These are phyloP conservation scores for Talaromyces sp. DNA, from an alignment of 2,329 filamentous ascomycete species.

Conservation along the genomic window DNA sequence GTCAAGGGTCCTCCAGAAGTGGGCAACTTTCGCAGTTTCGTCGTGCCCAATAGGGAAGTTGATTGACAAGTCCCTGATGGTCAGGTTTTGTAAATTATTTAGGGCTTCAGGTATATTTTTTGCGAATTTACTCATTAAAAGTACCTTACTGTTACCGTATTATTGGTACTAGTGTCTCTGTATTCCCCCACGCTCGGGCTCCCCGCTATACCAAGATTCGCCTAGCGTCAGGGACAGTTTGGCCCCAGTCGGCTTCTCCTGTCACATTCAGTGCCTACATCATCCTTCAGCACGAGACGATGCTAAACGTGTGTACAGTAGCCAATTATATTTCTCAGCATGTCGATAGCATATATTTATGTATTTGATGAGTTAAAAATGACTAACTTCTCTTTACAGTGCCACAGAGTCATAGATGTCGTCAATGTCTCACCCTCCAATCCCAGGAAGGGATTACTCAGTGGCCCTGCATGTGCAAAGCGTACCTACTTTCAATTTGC, in stretches of 20 bases:
- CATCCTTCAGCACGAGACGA: neutral
- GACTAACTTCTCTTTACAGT: neutral
- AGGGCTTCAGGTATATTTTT: neutral
- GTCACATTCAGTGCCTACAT: neutral
- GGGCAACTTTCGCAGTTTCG: constrained; percentile 11
- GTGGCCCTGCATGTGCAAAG: neutral
- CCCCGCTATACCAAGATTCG: constrained; percentile 6
- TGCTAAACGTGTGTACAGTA: neutral
- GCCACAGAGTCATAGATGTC: neutral
- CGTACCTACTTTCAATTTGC: neutral
- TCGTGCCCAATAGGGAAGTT: constrained; percentile 6
- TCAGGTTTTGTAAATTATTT: neutral
- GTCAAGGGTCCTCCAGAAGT: constrained; percentile 3
- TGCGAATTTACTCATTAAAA: neutral
- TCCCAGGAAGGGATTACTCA: neutral
- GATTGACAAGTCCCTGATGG: constrained; percentile 1
- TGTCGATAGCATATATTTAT: neutral
- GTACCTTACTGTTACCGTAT: constrained; percentile 3
- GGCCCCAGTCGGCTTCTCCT: constrained; percentile 3
- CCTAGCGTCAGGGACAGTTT: constrained; percentile 16
- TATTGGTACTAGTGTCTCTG: neutral
- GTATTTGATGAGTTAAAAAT: neutral
- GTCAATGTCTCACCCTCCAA: constrained; percentile 7
- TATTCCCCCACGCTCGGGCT: constrained; percentile 1
- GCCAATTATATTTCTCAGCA: neutral